Conservation (phyloP, 805 yeast species). For the Starmerella floricola region DNA sequence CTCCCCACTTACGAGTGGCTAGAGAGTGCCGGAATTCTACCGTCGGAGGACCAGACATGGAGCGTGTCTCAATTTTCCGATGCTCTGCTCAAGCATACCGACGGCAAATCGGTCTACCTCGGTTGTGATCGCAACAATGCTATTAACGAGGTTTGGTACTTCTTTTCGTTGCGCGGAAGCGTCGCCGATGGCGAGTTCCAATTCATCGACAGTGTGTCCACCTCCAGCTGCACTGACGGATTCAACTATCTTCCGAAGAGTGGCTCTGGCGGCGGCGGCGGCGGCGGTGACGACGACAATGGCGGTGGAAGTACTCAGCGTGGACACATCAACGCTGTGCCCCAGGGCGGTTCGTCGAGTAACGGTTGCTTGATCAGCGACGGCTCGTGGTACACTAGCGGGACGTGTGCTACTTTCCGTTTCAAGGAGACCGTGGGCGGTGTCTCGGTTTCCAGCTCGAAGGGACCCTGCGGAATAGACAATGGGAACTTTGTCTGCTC, state of each 20-base stretch:
- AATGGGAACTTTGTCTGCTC: conserved; percentile 30
- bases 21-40: conserved; percentile 55
- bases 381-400: conserved; percentile 72
- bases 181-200: conserved; percentile 51
- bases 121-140: conserved; percentile 44
- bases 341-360: conserved; percentile 29
- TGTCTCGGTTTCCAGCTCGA: conserved; percentile 52
- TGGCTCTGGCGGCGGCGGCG: conserved; percentile 25
- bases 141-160: conserved; percentile 67
- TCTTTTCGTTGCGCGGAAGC: conserved; percentile 62
- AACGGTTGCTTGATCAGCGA: conserved; percentile 70
- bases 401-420: conserved; percentile 73
- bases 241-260: conserved; percentile 66
- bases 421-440: conserved; percentile 58
- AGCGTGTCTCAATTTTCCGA: conserved; percentile 34
- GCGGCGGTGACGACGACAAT: conserved; percentile 22
- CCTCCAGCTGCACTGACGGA: conserved; percentile 59
- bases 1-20: conserved; percentile 61
- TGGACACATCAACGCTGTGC: conserved; percentile 38
- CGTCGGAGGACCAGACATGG: conserved; percentile 47
- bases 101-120: conserved; percentile 44
- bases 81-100: conserved; percentile 30
- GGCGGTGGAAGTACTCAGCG: conserved; percentile 28
- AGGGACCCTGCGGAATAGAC: conserved; percentile 52
- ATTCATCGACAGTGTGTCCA: conserved; percentile 42